phyloP scores from a whole-genome alignment of 768 basidiomycete genomes.

The Lactarius evosmus region DNA sequence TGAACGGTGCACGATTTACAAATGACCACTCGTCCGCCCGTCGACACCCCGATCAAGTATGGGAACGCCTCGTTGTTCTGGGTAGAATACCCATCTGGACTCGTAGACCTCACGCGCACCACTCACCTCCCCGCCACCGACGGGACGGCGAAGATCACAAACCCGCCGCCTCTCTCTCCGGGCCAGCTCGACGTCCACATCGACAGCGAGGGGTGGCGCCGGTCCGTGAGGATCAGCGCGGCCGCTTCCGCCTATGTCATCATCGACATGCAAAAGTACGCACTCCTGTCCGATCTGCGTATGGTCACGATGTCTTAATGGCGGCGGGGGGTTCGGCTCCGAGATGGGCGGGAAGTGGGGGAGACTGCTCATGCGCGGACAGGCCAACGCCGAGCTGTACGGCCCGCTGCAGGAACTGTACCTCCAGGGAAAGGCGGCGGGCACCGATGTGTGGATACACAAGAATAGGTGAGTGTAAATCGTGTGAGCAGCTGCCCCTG shows the following conservation, averaged over 20 bases:
- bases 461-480: slow-evolving; percentile 63
- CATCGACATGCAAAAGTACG: slow-evolving; percentile 72
- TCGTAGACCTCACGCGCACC: slow-evolving; percentile 57
- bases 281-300: too few relatives aligned
- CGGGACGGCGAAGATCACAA: slow-evolving; percentile 26
- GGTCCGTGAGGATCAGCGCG: slow-evolving; percentile 49
- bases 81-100: slow-evolving; percentile 66
- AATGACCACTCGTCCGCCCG: slow-evolving; percentile 38
- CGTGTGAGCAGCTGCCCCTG: too few relatives aligned
- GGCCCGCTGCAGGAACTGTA: slow-evolving; percentile 58
- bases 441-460: slow-evolving; percentile 69
- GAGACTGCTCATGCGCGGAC: slow-evolving; percentile 54
- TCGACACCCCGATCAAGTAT: slow-evolving; percentile 48
- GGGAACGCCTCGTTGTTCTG: slow-evolving; percentile 56
- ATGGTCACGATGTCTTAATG: too few relatives aligned
- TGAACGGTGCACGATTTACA: background rate
- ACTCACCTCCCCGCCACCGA: slow-evolving; percentile 36
- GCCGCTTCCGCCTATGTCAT: slow-evolving; percentile 55
- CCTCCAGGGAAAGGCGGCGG: slow-evolving; percentile 47
- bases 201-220: slow-evolving; percentile 39
- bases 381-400: slow-evolving; percentile 58
- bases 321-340: slow-evolving; percentile 44
- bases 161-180: slow-evolving; percentile 3
- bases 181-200: slow-evolving; percentile 51
- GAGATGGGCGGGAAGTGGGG: slow-evolving; percentile 54